Evolutionary conservation across 1,284 basidiomycete genomes (phyloP), one percentile per base, ranked within the genome.

Genomic region (Puccinia horiana): DNA sequence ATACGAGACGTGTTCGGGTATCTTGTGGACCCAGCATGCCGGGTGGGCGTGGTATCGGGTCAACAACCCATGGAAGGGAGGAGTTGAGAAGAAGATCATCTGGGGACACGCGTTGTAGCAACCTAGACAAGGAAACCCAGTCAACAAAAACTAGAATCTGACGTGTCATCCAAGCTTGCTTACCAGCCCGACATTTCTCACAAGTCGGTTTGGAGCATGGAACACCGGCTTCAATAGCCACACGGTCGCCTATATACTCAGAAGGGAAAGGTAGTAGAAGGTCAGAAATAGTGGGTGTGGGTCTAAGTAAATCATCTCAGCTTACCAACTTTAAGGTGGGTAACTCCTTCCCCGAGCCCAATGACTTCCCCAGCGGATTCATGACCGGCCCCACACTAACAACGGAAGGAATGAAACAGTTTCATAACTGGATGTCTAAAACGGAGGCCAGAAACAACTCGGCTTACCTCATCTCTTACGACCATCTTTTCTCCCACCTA

Each of bases 1-100:
- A 84, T 83, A 89, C 8, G 86, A 86, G 32, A 89, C 85, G 83
- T 85, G 87, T 83, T 88, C 87, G 0, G 90, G 89, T 6, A 90
- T 85, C 83, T 87, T 88, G 87, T 90, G 90, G 6, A 90, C 85
- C 89, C 90, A 90, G 11, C 87, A 86, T 0, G 89, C 89, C 0
- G 89, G 89, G 84, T 90, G 90, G 29, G 88, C 86, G 86, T 90
- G 89, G 83, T 87, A 88, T 23, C 88, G 84, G 65, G 85, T 85
- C 83, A 88, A 85, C 4, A 85, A 85, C 8, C 86, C 86, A 65
- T 86, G 84, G 81, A 83, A 84, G 37, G 86, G 86, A 0, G 86
- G 86, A 0, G 86, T 85, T 8, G 85, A 86, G 86, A 87, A 90
- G 81, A 82, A 82, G 40, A 76, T 75, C 26, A 82, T 61, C 14